A percentile compares a stretch with the other conserved stretches of the same genome.
Conservation (phyloP, 106 monocot genomes). For the Acanthochlamys bracteata region DNA sequence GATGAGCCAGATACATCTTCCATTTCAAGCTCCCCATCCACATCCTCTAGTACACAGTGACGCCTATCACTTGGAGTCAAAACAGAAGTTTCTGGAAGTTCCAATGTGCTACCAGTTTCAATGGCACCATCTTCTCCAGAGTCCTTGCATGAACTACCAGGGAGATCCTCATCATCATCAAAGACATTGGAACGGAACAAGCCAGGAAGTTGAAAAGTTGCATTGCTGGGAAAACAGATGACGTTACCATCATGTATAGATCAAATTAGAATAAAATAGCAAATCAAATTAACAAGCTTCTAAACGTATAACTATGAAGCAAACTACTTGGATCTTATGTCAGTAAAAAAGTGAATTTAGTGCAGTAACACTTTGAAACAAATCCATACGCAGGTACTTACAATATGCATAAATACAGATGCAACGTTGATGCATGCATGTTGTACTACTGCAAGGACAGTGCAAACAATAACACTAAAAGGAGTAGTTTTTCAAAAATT, state of each 20-base stretch:
- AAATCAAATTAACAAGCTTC: no score
- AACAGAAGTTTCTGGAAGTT: conserved; percentile 21
- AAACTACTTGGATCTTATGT: no score
- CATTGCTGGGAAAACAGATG: conserved; percentile 56
- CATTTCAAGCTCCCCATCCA: conserved; percentile 67
- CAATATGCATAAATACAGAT: no score
- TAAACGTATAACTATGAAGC: no score
- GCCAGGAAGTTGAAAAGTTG: conserved; percentile 53
- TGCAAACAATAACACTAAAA: no score
- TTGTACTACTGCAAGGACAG: no score
- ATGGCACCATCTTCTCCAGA: conserved; percentile 17
- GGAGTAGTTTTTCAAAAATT: no score
- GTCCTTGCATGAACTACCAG: conserved; percentile 18
- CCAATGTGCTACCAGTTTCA: conserved; percentile 19
- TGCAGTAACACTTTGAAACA: no score
- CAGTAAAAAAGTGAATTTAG: no score
- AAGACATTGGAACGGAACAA: conserved; percentile 55
- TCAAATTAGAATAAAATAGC: no score
- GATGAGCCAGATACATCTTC: conserved; percentile 52
- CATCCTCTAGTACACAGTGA: conserved; percentile 31
- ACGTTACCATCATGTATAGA: neutral
- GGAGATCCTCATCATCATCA: conserved; percentile 79
- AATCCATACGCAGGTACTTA: no score
- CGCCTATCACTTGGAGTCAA: conserved; percentile 24
- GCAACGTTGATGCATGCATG: no score